Evolutionary conservation across 768 basidiomycete species (phyloP).

Genomic region (Pulveroboletus frians): DNA sequence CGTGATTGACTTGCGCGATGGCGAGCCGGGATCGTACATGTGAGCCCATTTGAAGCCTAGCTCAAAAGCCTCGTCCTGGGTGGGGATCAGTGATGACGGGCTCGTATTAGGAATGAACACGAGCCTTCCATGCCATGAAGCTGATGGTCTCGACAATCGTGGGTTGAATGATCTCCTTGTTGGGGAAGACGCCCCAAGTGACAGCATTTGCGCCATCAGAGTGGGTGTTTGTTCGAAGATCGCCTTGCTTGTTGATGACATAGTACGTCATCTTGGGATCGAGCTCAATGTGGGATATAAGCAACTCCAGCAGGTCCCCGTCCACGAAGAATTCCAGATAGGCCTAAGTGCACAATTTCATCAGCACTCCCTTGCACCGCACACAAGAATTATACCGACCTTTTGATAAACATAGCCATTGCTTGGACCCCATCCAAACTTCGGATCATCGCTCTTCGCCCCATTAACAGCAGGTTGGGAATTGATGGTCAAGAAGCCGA

Average conservation of each 20-base stretch:
- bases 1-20: slow-evolving; percentile 68
- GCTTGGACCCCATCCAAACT: slow-evolving; percentile 89
- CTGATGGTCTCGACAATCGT: slow-evolving; percentile 96
- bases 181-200: slow-evolving; percentile 97
- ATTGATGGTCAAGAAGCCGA: slow-evolving; percentile 96
- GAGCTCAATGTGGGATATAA: slow-evolving; percentile 77
- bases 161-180: slow-evolving; percentile 93
- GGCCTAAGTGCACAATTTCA: slow-evolving; percentile 47
- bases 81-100: slow-evolving; percentile 6
- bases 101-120: slow-evolving; percentile 13
- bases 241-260: slow-evolving; percentile 93
- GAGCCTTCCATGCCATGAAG: slow-evolving; percentile 97
- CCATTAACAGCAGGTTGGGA: slow-evolving; percentile 96
- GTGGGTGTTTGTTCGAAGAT: slow-evolving; percentile 90
- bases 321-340: slow-evolving; percentile 95
- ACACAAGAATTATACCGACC: slow-evolving; percentile 36
- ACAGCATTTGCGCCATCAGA: slow-evolving; percentile 97
- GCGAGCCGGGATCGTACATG: slow-evolving; percentile 73
- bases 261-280: slow-evolving; percentile 93
- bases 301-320: slow-evolving; percentile 62
- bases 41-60: slow-evolving; percentile 89
- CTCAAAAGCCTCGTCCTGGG: slow-evolving; percentile 89
- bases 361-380: background rate
- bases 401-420: slow-evolving; percentile 97
- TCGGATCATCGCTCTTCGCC: slow-evolving; percentile 73